Evolutionary conservation across 257 asterid genomes (phyloP).

Genomic region (Lantana camara): DNA sequence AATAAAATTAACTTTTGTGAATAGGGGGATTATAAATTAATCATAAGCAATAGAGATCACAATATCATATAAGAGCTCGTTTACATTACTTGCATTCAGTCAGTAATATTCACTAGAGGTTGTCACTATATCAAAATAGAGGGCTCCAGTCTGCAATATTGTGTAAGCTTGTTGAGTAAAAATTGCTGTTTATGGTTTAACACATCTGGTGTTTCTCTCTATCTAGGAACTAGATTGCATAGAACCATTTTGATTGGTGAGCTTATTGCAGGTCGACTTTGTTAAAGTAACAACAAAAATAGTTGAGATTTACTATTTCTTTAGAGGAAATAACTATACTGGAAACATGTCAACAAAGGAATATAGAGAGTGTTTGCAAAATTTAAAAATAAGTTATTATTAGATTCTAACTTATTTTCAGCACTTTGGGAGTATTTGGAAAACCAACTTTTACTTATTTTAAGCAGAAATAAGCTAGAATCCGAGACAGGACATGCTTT

Average conservation of each 20-base stretch:
- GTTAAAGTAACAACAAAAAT: neutral
- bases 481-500: no score
- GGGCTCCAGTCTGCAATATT: no score
- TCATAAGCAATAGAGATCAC: neutral
- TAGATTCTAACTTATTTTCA: no score
- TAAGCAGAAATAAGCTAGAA: no score
- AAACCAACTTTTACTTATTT: no score
- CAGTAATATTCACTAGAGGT: no score
- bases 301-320: neutral
- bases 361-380: no score
- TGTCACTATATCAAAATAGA: no score
- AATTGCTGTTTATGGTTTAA: neutral
- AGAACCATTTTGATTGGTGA: neutral
- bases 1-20: neutral
- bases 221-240: slow-evolving; percentile 2
- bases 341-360: neutral
- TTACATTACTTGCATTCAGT: no score
- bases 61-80: neutral
- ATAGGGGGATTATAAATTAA: neutral
- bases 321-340: neutral
- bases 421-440: no score
- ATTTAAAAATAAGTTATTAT: neutral
- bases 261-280: neutral
- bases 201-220: neutral
- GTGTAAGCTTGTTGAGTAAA: neutral